Evolutionary conservation across 1,284 basidiomycete genomes (phyloP), one percentile per base, ranked within the genome.

Genomic region (Porogramme epimiltina): DNA sequence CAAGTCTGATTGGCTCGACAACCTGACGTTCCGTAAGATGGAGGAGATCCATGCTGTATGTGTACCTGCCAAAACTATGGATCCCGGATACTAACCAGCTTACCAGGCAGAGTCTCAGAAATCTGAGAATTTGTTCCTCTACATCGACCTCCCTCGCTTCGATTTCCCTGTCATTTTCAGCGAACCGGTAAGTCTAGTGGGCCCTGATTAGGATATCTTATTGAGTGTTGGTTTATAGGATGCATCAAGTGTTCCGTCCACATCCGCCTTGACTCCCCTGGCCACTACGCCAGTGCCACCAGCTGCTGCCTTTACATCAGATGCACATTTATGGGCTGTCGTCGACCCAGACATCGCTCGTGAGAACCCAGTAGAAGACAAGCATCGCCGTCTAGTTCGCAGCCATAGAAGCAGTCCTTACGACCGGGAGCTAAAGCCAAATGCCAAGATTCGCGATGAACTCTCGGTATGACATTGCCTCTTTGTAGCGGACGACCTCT

Each of bases 151-250:
- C 33, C 97, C 96, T 0, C 82, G 93, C n/a, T 99, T 98, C 65
- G 96, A 98, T 66, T 95, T 98, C 66, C 96, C 97, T 0, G 88
- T 99, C n/a, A 89, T 99, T 42, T 99, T 91, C 69, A 92, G 89
- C 55, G 96, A 98, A 72, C 82, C 88, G 10, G 91, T 88, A 61
- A 52, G 81, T 40, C 6, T 18, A 2, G 5, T 31, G 28, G 13
- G 6, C 6, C 13, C 28, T 8, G 28, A 13, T 13, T 13, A 13
- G 28, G 28, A 31, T 31, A 8, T 31, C 13, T 31, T 6, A 13
- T 13, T 31, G 19, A 45, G 54, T 39, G 49, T 56, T 47, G 37
- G 36, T 47, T 13, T 49, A 31, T 50, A 75, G 71, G 71, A 74
- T 52, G 58, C 70, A 6, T 66, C 70, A 33, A 69, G 60, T 20